Evolutionary conservation across 345 rosid species (phyloP), one percentile per base, ranked within the genome.

Genomic region (Streptanthus diversifolius): DNA sequence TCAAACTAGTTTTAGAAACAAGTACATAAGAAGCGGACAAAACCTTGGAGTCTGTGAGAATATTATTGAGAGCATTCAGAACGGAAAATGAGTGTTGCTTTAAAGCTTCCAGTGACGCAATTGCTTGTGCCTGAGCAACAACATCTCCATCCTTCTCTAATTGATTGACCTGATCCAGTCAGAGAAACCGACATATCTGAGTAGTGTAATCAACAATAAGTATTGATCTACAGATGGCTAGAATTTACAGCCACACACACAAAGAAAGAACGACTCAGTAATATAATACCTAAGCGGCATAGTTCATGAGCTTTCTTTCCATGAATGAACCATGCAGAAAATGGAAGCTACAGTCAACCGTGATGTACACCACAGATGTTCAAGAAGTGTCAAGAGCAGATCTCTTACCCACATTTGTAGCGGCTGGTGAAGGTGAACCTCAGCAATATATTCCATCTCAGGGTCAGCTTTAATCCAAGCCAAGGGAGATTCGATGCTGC

Each of bases 391-490:
- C 62, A 22, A 22, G 48, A 66, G 71, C 43, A 27, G 72, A 69
- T 67, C 74, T 48, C 96, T 84, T 88, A 91, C 99, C 97, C 99
- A 95, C 99, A 91, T 95, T 87, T 89, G 99, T 57, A 95, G 88
- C 69, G 99, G 97, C 86, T 95, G 99, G 80, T 88, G 91, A 76
- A 91, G 86, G 76, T 95, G 95, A 83, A 91, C 82, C 84, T 91
- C 99, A 72, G 97, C 87, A 72, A 95, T 86, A 74, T 95, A 91
- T 79, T 95, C 99, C 93, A 95, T 91, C 82, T 95, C 99, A 32
- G 99, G 96, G 75, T 95, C 99, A 53, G 95, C 96, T 82, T 97
- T 87, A 70, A 95, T 86, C 97, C 99, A 95, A 49, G 85, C 83
- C 70, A 95, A 81, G 30, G 97, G 99, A 17, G 99, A 95, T 47